phyloP scores from a whole-genome alignment of 306 rosid genomes.

The Biancaea sappan region DNA sequence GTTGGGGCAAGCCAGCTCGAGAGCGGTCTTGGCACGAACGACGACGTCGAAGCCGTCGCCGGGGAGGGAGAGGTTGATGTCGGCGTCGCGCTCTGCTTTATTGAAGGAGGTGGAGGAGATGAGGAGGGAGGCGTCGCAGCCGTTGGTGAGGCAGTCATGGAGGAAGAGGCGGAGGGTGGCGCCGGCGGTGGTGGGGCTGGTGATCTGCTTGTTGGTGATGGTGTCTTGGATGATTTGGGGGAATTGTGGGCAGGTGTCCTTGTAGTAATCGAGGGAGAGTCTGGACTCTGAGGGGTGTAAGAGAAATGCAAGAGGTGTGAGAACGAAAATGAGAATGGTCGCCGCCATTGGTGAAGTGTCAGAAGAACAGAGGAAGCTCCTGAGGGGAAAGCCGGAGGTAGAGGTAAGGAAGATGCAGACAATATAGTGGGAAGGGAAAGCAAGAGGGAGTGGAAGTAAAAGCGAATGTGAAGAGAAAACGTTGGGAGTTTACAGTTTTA shows the following conservation, averaged over 20 bases:
- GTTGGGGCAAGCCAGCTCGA: constrained; percentile 61
- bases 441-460: not conserved
- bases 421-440: not conserved
- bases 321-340: not conserved
- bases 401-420: not conserved
- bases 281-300: constrained; percentile 6
- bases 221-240: constrained; percentile 41
- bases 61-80: constrained; percentile 64
- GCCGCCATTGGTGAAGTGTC: constrained; percentile 24
- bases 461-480: too few relatives aligned
- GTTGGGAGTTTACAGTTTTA: too few relatives aligned
- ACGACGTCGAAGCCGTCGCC: constrained; percentile 69
- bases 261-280: constrained; percentile 54
- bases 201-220: constrained; percentile 51
- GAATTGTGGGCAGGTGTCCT: constrained; percentile 55
- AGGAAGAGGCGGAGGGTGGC: constrained; percentile 69
- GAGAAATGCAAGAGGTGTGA: not conserved
- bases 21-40: constrained; percentile 59
- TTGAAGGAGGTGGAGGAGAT: constrained; percentile 58
- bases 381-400: not conserved
- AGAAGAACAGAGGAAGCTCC: not conserved
- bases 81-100: constrained; percentile 58
- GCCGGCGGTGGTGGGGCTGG: constrained; percentile 56
- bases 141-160: constrained; percentile 68
- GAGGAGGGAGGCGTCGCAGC: constrained; percentile 71